Evolutionary conservation across 23 red algal species (phyloP), one percentile per base, ranked within the genome.

Genomic region (Chondrus crispus): DNA sequence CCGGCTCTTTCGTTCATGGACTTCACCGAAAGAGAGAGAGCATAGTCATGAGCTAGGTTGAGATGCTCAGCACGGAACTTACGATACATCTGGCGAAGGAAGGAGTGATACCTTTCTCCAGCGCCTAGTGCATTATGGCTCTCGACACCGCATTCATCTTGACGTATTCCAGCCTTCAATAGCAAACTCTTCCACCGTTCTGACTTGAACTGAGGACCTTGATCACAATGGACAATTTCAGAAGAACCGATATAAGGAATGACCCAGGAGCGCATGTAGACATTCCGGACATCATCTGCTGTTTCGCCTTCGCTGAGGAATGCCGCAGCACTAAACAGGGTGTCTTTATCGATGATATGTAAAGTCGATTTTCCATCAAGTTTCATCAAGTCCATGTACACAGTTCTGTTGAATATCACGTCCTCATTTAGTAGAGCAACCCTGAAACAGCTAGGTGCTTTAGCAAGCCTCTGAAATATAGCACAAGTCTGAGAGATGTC

Each of bases 121-220:
- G 40, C 79, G 0, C 79, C 79, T 64, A 84, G 51, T 10, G 79
- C 40, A 47, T 84, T 69, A 22, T 84, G 79, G 52, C 79, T 84
- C 2, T 84, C 2, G 36, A 84, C 46, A 0, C 50, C 79, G 40
- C 46, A 55, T 84, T 11, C 46, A 35, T 64, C 22, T 1, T 0
- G 0, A 6, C 62, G 62, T 26, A 84, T 64, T 33, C 79, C 79
- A 2, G 79, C 30, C 24, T 29, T 55, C 24, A 0, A 29, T 30
- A 55, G 1, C n/a, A 62, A 84, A 29, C 22, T 64, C 40, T n/a
- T 57, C 12, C 24, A 84, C n/a, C 52, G 30, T n/a, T 19, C 11
- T 40, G 22, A 28, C 0, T 42, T 2, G 22, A 85, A 68, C 33
- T 85, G 81, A 62, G 49, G 2, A 5, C 81, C 81, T 5, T 62